A percentile compares a stretch with the other conserved stretches of the same genome.
Conservation (phyloP, 768 basidiomycete genomes). For the Boletus reticulatus region DNA sequence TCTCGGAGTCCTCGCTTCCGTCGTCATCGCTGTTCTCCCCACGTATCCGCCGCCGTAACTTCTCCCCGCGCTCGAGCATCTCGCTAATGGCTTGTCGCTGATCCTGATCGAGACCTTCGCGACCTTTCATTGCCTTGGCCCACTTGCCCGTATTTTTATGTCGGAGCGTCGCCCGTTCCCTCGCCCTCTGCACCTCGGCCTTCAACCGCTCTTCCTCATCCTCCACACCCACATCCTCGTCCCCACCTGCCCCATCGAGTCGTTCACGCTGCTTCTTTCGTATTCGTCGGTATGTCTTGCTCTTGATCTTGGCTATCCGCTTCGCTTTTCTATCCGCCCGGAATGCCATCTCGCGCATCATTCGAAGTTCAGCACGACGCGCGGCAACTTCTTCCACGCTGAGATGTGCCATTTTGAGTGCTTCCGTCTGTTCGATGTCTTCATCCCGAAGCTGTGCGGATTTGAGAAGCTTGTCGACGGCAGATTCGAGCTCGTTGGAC, state of each 20-base stretch:
- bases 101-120: constrained; percentile 65
- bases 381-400: constrained; percentile 83
- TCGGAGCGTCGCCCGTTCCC: constrained; percentile 83
- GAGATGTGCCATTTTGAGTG: constrained; percentile 80
- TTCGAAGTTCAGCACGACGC: constrained; percentile 77
- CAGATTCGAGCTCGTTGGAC: constrained; percentile 78
- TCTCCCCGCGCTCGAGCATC: constrained; percentile 83
- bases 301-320: constrained; percentile 92
- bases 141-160: constrained; percentile 90
- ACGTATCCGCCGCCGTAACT: constrained; percentile 70
- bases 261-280: no score
- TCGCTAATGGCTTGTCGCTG: constrained; percentile 72
- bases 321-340: constrained; percentile 89
- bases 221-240: constrained; percentile 25
- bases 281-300: constrained; percentile 85
- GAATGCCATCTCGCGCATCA: constrained; percentile 92
- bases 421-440: constrained; percentile 75
- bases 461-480: constrained; percentile 78
- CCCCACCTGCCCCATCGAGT: constrained; percentile 19
- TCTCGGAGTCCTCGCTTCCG: constrained; percentile 45
- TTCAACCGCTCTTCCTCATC: constrained; percentile 56
- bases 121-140: constrained; percentile 72
- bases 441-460: constrained; percentile 81
- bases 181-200: constrained; percentile 76
- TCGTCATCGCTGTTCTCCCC: constrained; percentile 62